Percentiles rank a stretch among this genome's conserved stretches.
Evolutionary conservation across 2,329 filamentous ascomycete genomes (phyloP).

Genomic region (Trichoderma pleuroti): DNA sequence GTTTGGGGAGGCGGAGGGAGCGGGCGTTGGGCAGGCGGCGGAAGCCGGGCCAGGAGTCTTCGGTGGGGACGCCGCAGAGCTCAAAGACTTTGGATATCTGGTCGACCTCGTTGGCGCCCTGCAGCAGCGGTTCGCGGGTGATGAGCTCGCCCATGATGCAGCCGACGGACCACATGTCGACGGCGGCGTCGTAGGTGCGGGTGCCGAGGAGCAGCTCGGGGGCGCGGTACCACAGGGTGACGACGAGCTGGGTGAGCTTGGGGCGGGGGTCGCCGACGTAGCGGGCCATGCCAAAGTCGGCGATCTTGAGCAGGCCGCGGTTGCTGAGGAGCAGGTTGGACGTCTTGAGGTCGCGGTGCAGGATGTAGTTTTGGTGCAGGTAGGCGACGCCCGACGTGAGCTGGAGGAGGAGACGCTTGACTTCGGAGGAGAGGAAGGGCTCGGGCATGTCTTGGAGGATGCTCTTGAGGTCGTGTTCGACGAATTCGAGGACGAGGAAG

Average conservation of each 20-base stretch:
- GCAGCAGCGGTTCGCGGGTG: slow-evolving; percentile 75
- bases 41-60: slow-evolving; percentile 82
- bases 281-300: slow-evolving; percentile 96
- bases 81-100: slow-evolving; percentile 84
- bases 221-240: slow-evolving; percentile 94
- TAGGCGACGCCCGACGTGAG: slow-evolving; percentile 76
- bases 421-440: slow-evolving; percentile 86
- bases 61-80: slow-evolving; percentile 80
- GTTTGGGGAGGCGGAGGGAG: slow-evolving; percentile 64
- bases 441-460: slow-evolving; percentile 92
- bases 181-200: slow-evolving; percentile 66
- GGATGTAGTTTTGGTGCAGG: slow-evolving; percentile 84
- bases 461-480: slow-evolving; percentile 94
- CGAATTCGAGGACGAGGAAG: slow-evolving; percentile 93
- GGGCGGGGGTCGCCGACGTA: slow-evolving; percentile 76
- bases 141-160: slow-evolving; percentile 95
- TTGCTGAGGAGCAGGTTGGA: slow-evolving; percentile 95
- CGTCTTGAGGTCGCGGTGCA: slow-evolving; percentile 91
- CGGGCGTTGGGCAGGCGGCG: slow-evolving; percentile 82
- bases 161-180: slow-evolving; percentile 95
- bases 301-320: slow-evolving; percentile 88
- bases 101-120: slow-evolving; percentile 89
- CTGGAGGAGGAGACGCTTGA: slow-evolving; percentile 85
- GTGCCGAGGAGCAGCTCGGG: slow-evolving; percentile 86
- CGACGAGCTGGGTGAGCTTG: slow-evolving; percentile 85